Conservation (phyloP, 345 rosid species). For the Pistacia integerrima region DNA sequence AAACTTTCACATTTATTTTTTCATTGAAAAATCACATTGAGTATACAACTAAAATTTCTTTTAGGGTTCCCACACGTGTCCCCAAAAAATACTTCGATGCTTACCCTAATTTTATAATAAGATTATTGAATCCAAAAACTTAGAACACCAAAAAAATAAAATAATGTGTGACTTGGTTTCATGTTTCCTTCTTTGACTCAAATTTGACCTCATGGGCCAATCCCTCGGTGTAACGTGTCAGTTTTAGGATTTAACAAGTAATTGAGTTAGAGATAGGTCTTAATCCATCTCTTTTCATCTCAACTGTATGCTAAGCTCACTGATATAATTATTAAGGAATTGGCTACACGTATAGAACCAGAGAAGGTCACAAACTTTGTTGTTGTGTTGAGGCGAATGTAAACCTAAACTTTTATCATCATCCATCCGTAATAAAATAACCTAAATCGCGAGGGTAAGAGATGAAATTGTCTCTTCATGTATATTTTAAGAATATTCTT, state of each 20-base stretch:
- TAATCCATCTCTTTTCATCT: background rate
- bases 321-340: background rate
- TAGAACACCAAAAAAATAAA: too few species aligned
- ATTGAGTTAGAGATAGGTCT: background rate
- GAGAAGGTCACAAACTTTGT: background rate
- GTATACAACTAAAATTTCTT: background rate
- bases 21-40: background rate
- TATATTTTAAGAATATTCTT: background rate
- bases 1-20: background rate
- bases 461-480: too few species aligned
- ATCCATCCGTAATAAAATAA: too few species aligned
- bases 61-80: background rate
- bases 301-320: background rate
- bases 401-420: background rate
- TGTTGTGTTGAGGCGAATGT: slow-evolving; percentile 2
- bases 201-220: slow-evolving; percentile 8
- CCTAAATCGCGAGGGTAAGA: background rate
- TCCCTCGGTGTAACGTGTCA: background rate
- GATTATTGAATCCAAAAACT: background rate
- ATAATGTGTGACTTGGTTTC: too few species aligned
- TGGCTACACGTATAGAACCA: background rate
- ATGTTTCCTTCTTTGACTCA: slow-evolving; percentile 4
- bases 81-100: background rate
- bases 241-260: background rate
- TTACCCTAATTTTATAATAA: background rate